Evolutionary conservation across 345 rosid genomes (phyloP).

Genomic region (Salix viminalis): DNA sequence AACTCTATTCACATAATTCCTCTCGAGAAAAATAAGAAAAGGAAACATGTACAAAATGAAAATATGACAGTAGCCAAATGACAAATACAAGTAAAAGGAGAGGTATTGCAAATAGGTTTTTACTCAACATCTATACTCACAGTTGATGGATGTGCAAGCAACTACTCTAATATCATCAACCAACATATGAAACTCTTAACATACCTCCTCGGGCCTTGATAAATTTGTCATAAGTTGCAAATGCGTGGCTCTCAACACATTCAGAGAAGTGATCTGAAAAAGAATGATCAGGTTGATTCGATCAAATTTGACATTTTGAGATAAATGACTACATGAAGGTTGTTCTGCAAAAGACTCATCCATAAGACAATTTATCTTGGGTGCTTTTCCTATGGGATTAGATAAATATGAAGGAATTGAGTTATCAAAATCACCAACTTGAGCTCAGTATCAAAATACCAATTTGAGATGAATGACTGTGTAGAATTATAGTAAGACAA

Average conservation of each 20-base stretch:
- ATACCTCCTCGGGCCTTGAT: conserved; percentile 80
- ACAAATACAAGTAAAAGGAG: not conserved
- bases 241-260: conserved; percentile 92
- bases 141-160: not conserved
- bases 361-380: not conserved
- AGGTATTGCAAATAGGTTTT: not conserved
- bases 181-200: conserved; percentile 10
- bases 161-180: not conserved
- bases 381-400: not conserved
- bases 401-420: not conserved
- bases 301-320: conserved; percentile 2
- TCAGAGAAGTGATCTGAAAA: conserved; percentile 89
- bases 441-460: not conserved
- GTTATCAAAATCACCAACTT: not conserved
- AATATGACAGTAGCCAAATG: not conserved
- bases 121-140: not conserved
- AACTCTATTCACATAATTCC: not conserved
- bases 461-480: not conserved
- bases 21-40: not conserved
- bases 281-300: conserved; percentile 1
- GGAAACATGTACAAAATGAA: not conserved
- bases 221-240: conserved; percentile 91
- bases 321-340: not conserved
- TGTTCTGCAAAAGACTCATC: not conserved
- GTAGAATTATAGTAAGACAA: not conserved